Conservation (phyloP, 2,329 filamentous ascomycete species). For the Pestalotiopsis sp. region DNA sequence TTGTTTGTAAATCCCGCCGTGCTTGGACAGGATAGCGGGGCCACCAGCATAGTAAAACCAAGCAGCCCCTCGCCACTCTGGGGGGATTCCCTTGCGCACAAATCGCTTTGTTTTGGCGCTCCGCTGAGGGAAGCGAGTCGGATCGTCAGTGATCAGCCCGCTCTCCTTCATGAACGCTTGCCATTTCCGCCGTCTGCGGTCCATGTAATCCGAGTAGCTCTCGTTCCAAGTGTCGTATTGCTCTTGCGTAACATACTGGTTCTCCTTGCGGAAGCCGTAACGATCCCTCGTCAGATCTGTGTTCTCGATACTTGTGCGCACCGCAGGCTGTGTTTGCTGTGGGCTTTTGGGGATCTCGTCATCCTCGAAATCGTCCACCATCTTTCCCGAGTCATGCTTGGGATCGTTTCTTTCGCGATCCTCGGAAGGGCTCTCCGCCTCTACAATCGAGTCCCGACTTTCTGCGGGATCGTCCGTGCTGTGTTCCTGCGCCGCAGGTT, state of each 20-base stretch:
- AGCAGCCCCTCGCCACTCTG: slow-evolving; percentile 90
- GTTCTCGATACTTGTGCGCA: slow-evolving; percentile 42
- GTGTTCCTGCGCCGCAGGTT: not conserved
- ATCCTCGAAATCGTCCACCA: slow-evolving; percentile 52
- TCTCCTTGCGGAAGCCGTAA: slow-evolving; percentile 91
- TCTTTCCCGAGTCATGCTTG: slow-evolving; percentile 56
- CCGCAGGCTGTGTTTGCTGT: slow-evolving; percentile 27
- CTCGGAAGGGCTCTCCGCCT: slow-evolving; percentile 35
- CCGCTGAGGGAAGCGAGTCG: slow-evolving; percentile 77
- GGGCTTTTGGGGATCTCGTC: slow-evolving; percentile 49
- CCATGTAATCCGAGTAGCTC: slow-evolving; percentile 74
- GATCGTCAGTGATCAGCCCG: slow-evolving; percentile 70
- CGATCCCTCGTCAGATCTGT: slow-evolving; percentile 67
- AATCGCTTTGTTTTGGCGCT: slow-evolving; percentile 87
- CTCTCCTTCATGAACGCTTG: slow-evolving; percentile 74
- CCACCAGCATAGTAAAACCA: slow-evolving; percentile 98
- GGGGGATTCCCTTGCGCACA: slow-evolving; percentile 89
- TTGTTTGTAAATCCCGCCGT: slow-evolving; percentile 76
- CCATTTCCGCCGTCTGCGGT: slow-evolving; percentile 82
- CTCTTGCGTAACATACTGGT: slow-evolving; percentile 73
- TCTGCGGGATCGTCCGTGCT: not conserved
- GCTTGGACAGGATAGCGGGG: slow-evolving; percentile 74
- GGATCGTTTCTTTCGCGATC: slow-evolving; percentile 30
- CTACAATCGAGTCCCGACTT: slow-evolving; percentile 39
- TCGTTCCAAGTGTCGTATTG: slow-evolving; percentile 84